Evolutionary conservation across 2,329 filamentous ascomycete species (phyloP).

Genomic region (Pezicula rhizophila): DNA sequence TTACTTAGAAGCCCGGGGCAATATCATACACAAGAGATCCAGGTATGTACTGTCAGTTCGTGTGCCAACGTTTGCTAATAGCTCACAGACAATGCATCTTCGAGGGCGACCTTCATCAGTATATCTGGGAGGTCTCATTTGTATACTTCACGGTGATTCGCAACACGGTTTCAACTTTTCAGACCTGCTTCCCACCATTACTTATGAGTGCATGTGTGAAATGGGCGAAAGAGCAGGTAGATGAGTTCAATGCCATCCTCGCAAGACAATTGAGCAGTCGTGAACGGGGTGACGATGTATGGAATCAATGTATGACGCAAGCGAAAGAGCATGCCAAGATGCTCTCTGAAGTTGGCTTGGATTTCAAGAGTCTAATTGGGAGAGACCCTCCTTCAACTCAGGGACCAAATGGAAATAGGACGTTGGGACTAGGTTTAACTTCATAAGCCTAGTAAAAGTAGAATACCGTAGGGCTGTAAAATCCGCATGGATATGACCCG

Average conservation of each 20-base stretch:
- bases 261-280: conserved; percentile 82
- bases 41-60: conserved; percentile 49
- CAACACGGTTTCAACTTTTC: conserved; percentile 87
- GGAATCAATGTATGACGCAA: conserved; percentile 76
- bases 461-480: neutral
- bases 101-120: conserved; percentile 84
- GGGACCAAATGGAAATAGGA: conserved; percentile 10
- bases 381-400: conserved; percentile 36
- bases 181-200: conserved; percentile 74
- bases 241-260: conserved; percentile 81
- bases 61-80: conserved; percentile 18
- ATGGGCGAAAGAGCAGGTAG: conserved; percentile 95
- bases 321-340: conserved; percentile 76
- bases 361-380: conserved; percentile 80
- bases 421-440: conserved; percentile 33
- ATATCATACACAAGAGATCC: conserved; percentile 73
- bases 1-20: conserved; percentile 74
- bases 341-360: conserved; percentile 78
- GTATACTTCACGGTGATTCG: conserved; percentile 93
- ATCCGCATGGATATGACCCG: no score
- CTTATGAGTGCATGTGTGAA: conserved; percentile 95
- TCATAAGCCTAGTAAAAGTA: neutral
- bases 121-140: conserved; percentile 92
- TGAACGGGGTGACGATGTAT: conserved; percentile 67
- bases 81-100: conserved; percentile 80